Evolutionary conservation across 805 yeast genomes (phyloP), one percentile per base, ranked within the genome.

Genomic region (Saccharomyces mikatae): DNA sequence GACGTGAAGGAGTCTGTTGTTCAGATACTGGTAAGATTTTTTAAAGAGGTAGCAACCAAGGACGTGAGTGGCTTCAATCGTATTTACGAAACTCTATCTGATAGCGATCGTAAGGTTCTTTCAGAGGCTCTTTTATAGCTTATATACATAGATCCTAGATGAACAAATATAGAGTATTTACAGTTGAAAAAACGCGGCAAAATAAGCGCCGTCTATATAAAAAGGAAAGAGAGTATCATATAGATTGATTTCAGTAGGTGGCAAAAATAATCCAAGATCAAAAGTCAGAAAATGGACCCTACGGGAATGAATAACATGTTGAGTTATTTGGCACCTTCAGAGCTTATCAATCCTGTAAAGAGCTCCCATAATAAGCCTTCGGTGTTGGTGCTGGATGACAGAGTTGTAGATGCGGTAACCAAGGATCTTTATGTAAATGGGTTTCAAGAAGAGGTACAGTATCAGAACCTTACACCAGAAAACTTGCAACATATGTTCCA

Each of bases 31-130:
- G 59, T 76, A 3, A 71, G 65, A 3, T 83, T 84, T 60, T 84
- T 84, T 71, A 82, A 74, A 58, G 82, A 80, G 56, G 78, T 81
- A 59, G 77, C 84, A 0, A 55, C 74, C 6, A 74, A 74, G 54
- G 76, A 83, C 57, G 61, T 75, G 17, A 77, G 79, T 2, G 68
- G 74, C n/a, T 85, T 85, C 72, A 76, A 75, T 60, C 62, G 67
- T 6, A 77, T 80, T 52, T 85, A 82, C 62, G 74, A 74, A 13
- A 58, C 65, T 6, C 68, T 84, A 36, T 62, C 68, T 21, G 85
- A 81, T 21, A 75, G 75, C 6, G 89, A 85, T 58, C 83, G 78
- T 66, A 76, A 71, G 56, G 61, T 73, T 2, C 64, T 85, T 24
- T 74, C 83, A 1, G 86, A 83, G 46, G 74, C 71, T 56, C 70